Percentiles rank a stretch among this genome's conserved stretches.
These are phyloP conservation scores for Salix brachista DNA, from an alignment of 345 rosid genomes.

Conservation along the genomic window DNA sequence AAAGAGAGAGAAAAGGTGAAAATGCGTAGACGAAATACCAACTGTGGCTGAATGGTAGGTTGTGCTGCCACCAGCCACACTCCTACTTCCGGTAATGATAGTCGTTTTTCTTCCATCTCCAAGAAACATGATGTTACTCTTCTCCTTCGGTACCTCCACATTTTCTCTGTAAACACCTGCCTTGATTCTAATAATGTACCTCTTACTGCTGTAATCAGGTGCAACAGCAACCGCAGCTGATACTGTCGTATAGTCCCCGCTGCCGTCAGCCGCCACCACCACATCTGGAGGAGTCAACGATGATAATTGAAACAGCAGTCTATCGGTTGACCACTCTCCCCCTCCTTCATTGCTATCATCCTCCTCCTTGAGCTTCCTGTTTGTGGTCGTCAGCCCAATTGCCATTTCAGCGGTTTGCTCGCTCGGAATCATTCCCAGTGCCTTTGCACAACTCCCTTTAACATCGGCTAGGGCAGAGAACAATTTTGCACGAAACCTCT, in stretches of 20 bases:
- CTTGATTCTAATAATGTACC: slow-evolving; percentile 64
- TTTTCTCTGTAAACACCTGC: slow-evolving; percentile 78
- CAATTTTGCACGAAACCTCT: slow-evolving; percentile 39
- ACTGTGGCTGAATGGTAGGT: slow-evolving; percentile 93
- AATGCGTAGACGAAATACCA: slow-evolving; percentile 36
- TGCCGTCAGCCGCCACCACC: slow-evolving; percentile 83
- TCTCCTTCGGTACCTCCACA: slow-evolving; percentile 65
- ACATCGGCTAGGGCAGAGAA: slow-evolving; percentile 36
- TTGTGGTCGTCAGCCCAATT: slow-evolving; percentile 17
- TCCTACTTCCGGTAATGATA: slow-evolving; percentile 61
- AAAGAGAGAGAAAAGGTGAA: neutral
- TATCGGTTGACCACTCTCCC: slow-evolving; percentile 76
- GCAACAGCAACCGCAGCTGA: slow-evolving; percentile 68
- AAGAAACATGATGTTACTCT: slow-evolving; percentile 73
- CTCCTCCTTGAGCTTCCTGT: slow-evolving; percentile 47
- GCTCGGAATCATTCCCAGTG: slow-evolving; percentile 48
- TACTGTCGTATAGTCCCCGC: slow-evolving; percentile 57
- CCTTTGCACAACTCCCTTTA: slow-evolving; percentile 49
- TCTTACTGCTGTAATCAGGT: slow-evolving; percentile 47
- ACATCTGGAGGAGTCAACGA: slow-evolving; percentile 50
- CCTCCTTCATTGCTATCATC: slow-evolving; percentile 16
- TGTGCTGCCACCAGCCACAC: slow-evolving; percentile 71
- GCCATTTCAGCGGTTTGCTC: slow-evolving; percentile 53
- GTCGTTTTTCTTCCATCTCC: slow-evolving; percentile 73
- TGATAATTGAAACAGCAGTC: slow-evolving; percentile 58